Conservation (phyloP, 2,329 filamentous ascomycete genomes). For the Scortechinia acanthostroma region DNA sequence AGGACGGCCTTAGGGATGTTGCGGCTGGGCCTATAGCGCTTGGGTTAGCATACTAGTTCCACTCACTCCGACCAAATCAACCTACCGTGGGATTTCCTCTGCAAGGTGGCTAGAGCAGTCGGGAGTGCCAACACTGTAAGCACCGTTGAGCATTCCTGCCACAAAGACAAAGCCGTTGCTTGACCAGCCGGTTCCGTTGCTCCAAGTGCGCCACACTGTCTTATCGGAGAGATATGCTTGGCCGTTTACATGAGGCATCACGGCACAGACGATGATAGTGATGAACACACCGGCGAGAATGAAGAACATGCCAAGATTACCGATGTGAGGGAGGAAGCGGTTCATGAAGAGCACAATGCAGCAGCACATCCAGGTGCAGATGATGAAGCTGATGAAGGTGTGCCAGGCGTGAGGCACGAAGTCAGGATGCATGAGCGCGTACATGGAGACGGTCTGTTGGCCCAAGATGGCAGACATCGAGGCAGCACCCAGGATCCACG, state of each 20-base stretch:
- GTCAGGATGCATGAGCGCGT: conserved; percentile 10
- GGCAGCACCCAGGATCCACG: conserved; percentile 35
- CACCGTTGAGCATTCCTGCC: conserved; percentile 58
- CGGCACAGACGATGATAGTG: conserved; percentile 43
- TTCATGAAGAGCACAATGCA: conserved; percentile 42
- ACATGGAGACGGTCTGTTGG: conserved; percentile 9
- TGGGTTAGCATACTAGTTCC: conserved; percentile 5
- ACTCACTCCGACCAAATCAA: conserved; percentile 7
- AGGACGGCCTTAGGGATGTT: conserved; percentile 46
- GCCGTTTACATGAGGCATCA: conserved; percentile 38
- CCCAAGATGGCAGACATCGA: conserved; percentile 20
- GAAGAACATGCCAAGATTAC: conserved; percentile 43
- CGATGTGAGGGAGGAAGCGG: conserved; percentile 38
- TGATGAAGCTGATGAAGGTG: conserved; percentile 30
- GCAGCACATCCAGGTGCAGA: conserved; percentile 28
- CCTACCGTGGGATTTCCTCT: conserved; percentile 57
- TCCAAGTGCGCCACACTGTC: conserved; percentile 35
- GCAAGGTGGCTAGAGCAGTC: conserved; percentile 60
- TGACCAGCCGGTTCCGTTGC: conserved; percentile 31
- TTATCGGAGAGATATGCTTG: conserved; percentile 24
- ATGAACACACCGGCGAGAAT: conserved; percentile 44
- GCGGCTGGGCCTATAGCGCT: conserved; percentile 30
- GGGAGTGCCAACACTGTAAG: conserved; percentile 59
- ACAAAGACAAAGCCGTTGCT: conserved; percentile 50
- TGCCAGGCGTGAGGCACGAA: conserved; percentile 29